Evolutionary conservation across 202 grass and related monocot species (phyloP).

Genomic region (Zoysia matrella): DNA sequence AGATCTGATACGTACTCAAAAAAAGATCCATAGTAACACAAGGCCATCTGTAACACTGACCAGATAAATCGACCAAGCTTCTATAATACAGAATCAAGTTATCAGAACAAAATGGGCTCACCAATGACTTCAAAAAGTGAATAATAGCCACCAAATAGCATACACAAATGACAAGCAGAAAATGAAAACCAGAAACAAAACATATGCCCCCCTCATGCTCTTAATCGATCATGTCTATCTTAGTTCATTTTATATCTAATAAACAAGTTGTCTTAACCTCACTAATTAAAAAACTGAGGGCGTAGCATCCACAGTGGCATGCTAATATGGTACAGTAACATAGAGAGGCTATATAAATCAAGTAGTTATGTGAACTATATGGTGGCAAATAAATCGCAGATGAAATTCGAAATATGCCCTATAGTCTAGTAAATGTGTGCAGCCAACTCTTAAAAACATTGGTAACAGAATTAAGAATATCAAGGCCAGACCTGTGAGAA

Average conservation of each 20-base stretch:
- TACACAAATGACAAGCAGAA: background rate
- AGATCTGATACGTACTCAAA: background rate
- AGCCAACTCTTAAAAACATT: background rate
- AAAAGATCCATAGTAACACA: background rate
- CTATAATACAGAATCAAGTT: background rate
- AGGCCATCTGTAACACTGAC: background rate
- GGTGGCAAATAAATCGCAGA: background rate
- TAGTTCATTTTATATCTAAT: background rate
- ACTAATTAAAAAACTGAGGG: background rate
- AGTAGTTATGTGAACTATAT: background rate
- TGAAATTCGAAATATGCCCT: background rate
- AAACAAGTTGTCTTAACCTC: background rate
- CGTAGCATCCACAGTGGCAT: background rate
- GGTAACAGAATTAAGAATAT: background rate
- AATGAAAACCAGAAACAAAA: background rate
- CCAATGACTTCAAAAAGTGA: background rate
- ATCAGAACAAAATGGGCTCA: background rate
- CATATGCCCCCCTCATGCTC: background rate
- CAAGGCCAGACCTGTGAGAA: background rate
- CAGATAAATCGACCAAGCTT: background rate
- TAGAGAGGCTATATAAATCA: background rate
- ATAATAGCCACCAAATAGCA: background rate
- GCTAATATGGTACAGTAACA: background rate
- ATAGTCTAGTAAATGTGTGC: background rate
- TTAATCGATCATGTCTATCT: too few species aligned